A percentile compares a stretch with the other conserved stretches of the same genome.
Conservation (phyloP, 306 rosid species). For the Pterocarpus macrocarpus region DNA sequence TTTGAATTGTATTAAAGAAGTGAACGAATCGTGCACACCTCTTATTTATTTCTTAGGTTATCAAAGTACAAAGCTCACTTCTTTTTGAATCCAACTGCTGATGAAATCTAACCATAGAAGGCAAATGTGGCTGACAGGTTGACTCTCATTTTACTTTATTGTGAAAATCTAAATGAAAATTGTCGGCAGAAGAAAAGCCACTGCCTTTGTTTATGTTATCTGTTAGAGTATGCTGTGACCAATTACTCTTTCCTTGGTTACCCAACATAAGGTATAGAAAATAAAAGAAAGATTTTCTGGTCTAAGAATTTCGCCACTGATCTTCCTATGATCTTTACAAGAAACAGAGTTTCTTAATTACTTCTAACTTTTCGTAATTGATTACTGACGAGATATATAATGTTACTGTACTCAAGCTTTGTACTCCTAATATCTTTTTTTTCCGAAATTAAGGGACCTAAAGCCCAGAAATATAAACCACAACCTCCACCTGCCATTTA, state of each 20-base stretch:
- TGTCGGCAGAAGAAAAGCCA: slow-evolving; percentile 48
- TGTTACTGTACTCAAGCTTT: not conserved
- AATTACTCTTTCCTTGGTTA: not conserved
- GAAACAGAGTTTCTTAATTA: not conserved
- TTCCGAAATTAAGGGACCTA: no score
- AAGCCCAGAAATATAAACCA: no score
- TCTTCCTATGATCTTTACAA: no score
- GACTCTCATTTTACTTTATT: slow-evolving; percentile 27
- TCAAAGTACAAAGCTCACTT: slow-evolving; percentile 19
- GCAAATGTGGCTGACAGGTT: slow-evolving; percentile 27
- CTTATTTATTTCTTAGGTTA: slow-evolving; percentile 26
- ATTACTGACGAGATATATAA: no score
- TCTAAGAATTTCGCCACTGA: not conserved
- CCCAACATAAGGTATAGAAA: not conserved
- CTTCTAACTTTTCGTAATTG: not conserved
- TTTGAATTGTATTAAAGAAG: slow-evolving; percentile 34
- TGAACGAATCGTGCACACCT: not conserved
- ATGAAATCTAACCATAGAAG: slow-evolving; percentile 40
- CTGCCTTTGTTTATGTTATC: slow-evolving; percentile 6
- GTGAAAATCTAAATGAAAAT: slow-evolving; percentile 20
- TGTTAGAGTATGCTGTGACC: not conserved
- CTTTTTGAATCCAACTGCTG: not conserved
- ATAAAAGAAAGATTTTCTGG: not conserved
- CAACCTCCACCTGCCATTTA: no score
- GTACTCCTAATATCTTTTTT: not conserved